Evolutionary conservation across 1,139 yeast species (phyloP), one percentile per base, ranked within the genome.

Genomic region (Suhomyces guaymorum): DNA sequence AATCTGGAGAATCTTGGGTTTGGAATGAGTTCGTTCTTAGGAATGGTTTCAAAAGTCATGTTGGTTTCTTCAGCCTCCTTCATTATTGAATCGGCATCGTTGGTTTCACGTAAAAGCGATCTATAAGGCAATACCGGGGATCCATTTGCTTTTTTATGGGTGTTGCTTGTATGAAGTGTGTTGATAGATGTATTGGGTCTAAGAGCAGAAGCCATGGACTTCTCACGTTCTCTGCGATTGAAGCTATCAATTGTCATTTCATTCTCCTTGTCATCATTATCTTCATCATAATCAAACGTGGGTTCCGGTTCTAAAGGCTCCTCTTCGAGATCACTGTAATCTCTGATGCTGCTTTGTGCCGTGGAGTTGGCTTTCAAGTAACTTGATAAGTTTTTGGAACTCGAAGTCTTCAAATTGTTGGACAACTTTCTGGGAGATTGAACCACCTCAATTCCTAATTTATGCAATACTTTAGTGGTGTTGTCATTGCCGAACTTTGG

Each of bases 1-100:
- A 70, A 60, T 28, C 68, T 55, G 0, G 75, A 69, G 37, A 70
- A 70, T 30, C 72, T 50, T 7, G 75, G 75, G 38, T 70, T 70
- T 9, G 76, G 75, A 25, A 70, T 66, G 31, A 66, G 52, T 1
- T 50, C 56, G 24, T 39, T 39, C 12, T 36, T 35, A 21, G 34
- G 39, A n/a, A 30, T 36, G 5, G 36, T 36, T 17, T 26, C 39
- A 20, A 37, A 28, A 1, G 40, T 43, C 44, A 31, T 32, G n/a
- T 21, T 32, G 5, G 41, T 35, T 13, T 39, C 38, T 14, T 38
- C 33, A 17, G 21, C 14, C 9, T 28, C 26, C n/a, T 32, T 26
- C 5, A 15, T 12, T 10, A 25, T 7, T 17, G 23, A 19, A 1
- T 22, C 29, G 12, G 24, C 24, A 12, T 37, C 37, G 17, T 30